phyloP scores from a whole-genome alignment of 345 rosid species.

The Nephelium lappaceum region DNA sequence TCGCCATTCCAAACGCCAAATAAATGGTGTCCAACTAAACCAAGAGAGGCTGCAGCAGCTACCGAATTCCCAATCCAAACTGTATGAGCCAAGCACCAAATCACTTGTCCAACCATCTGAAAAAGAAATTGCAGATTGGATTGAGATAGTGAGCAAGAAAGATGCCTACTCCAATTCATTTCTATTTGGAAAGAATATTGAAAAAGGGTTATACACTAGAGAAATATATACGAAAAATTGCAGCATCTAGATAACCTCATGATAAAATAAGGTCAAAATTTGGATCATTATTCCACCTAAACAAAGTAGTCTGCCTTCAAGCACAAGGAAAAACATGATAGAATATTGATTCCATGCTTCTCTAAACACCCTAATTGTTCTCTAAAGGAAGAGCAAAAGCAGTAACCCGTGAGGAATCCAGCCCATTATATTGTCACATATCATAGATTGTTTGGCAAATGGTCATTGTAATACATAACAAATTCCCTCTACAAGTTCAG shows the following conservation, averaged over 20 bases:
- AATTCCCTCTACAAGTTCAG: not conserved
- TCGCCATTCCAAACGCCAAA: constrained; percentile 84
- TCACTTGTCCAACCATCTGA: constrained; percentile 83
- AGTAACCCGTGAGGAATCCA: not conserved
- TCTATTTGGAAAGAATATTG: not conserved
- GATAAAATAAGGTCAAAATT: not conserved
- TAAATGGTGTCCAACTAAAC: constrained; percentile 73
- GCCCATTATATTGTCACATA: not conserved
- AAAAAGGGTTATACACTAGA: not conserved
- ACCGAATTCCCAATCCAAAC: constrained; percentile 78
- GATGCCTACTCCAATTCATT: not conserved
- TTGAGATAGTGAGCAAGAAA: not conserved
- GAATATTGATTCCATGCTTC: not conserved
- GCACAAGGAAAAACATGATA: not conserved
- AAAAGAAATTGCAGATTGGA: not conserved
- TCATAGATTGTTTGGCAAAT: not conserved
- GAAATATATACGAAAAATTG: not conserved
- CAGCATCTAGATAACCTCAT: not conserved
- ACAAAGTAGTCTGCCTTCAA: not conserved
- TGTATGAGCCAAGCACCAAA: constrained; percentile 86
- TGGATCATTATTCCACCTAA: not conserved
- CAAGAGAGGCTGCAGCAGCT: constrained; percentile 63
- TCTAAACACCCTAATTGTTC: too few relatives aligned
- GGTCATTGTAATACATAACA: not conserved
- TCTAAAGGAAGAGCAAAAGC: too few relatives aligned